A percentile compares a stretch with the other conserved stretches of the same genome.
Evolutionary conservation across 495 filamentous ascomycete species (phyloP).

Genomic region (Corynascus novoguineensis): DNA sequence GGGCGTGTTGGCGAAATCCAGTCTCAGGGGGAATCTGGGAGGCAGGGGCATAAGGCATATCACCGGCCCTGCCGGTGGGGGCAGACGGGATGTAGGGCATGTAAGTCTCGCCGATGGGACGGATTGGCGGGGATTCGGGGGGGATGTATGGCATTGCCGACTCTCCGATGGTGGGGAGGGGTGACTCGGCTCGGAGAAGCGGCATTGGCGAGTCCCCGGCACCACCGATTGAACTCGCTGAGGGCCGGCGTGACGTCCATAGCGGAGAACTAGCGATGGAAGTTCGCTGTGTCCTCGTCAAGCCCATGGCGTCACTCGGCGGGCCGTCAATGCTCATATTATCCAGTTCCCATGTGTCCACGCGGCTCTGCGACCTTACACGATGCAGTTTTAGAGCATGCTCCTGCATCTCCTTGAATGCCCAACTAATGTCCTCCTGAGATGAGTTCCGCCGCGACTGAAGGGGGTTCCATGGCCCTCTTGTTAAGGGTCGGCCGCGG

Average conservation of each 20-base stretch:
- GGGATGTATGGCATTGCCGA: constrained; percentile 26
- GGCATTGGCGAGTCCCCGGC: constrained; percentile 40
- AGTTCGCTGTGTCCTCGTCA: constrained; percentile 29
- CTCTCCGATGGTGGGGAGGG: constrained; percentile 33
- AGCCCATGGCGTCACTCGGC: constrained; percentile 39
- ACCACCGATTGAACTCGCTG: constrained; percentile 21
- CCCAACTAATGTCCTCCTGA: constrained; percentile 45
- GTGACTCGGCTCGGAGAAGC: constrained; percentile 35
- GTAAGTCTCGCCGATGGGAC: constrained; percentile 32
- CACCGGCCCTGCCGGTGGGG: constrained; percentile 28
- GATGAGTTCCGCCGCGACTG: constrained; percentile 41
- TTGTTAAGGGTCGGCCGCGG: constrained; percentile 29
- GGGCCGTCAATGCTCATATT: constrained; percentile 41
- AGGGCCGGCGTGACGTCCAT: constrained; percentile 23
- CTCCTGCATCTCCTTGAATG: constrained; percentile 48
- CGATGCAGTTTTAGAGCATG: constrained; percentile 35
- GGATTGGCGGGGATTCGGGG: constrained; percentile 25
- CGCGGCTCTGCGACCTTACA: constrained; percentile 14
- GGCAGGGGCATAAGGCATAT: constrained; percentile 30
- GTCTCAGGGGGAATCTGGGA: constrained; percentile 30
- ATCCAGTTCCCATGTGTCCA: constrained; percentile 37
- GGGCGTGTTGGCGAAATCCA: constrained; percentile 28
- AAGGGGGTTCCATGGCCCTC: constrained; percentile 31
- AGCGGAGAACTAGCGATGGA: constrained; percentile 30
- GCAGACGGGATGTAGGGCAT: constrained; percentile 38